A percentile compares a stretch with the other conserved stretches of the same genome.
Evolutionary conservation across 768 basidiomycete species (phyloP).

Genomic region (Leccinum olivaceopallidum): DNA sequence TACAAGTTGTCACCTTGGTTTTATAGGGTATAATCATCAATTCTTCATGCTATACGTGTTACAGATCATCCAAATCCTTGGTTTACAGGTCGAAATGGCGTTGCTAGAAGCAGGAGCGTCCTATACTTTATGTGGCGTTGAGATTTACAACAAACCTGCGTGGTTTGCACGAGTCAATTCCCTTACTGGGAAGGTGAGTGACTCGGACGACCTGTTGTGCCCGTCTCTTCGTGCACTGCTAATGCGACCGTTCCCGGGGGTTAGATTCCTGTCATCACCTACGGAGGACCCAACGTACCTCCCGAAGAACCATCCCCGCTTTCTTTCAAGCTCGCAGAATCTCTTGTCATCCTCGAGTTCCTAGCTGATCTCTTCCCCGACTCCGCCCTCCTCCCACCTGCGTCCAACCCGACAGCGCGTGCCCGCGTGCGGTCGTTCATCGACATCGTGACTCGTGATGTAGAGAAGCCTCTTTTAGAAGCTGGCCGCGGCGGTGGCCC

Average conservation of each 20-base stretch:
- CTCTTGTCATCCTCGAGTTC: not conserved
- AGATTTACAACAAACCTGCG: constrained; percentile 61
- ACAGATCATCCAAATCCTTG: not conserved
- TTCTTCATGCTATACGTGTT: not conserved
- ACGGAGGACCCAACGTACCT: not conserved
- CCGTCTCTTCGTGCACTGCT: no score
- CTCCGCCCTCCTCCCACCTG: not conserved
- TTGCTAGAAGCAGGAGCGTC: constrained; percentile 52
- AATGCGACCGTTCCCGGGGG: no score
- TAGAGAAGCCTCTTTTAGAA: not conserved
- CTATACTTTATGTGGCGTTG: constrained; percentile 53
- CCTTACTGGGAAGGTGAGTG: constrained; percentile 51
- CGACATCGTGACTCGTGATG: not conserved
- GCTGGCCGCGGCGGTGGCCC: not conserved
- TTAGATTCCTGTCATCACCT: not conserved
- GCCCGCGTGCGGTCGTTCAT: not conserved
- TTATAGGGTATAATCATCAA: constrained; percentile 41
- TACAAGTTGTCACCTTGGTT: constrained; percentile 54
- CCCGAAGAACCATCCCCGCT: not conserved
- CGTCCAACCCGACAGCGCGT: not conserved
- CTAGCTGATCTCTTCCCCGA: not conserved
- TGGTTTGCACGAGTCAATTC: constrained; percentile 70
- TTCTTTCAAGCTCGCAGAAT: not conserved
- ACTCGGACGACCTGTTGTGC: no score
- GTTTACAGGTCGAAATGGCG: constrained; percentile 52